Evolutionary conservation across 139 green algal species (phyloP), one percentile per base, ranked within the genome.

Genomic region (Tetradesmus obliquus): DNA sequence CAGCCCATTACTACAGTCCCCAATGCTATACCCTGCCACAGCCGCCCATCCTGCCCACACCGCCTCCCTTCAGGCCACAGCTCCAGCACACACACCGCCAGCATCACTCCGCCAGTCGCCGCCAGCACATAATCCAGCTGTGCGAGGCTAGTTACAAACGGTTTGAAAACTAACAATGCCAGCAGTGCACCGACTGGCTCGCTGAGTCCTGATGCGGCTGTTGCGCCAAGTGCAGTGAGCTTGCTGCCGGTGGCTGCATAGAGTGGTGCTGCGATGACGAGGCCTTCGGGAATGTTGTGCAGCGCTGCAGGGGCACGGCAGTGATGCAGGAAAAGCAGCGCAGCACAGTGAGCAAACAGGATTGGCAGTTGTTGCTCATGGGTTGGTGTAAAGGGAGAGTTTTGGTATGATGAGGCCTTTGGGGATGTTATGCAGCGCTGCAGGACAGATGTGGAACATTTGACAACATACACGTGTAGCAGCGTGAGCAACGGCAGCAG

Each of bases 191-290:
- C 97, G 3, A 98, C 51, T 0, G 97, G 97, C 92, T 99, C 97
- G 0, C 94, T 97, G 84, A 99, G 92, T 1, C 97, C 97, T 82
- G 94, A 97, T 6, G 95, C 95, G 0, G 95, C 94, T 7, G 97
- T 96, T 3, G 97, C 71, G 9, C 91, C 95, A 17, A 99, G 10
- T 3, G 97, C 97, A 57, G 62, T 85, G 5, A n/a, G 17, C 55
- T 55, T 90, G 92, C 93, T 97, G 69, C 96, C 96, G 0, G 97
- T 99, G 6, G 97, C 97, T 0, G 97, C 97, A 88, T 96, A 99
- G 55, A 99, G 94, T 17, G 97, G 97, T 0, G 97, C 97, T 3
- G 97, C 97, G 20, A 98, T 95, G 66, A 99, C 97, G 71, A 98
- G 93, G 1, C 97, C 97, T 72, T 88, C 84, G 32, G 84, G 84